Conservation (phyloP, 495 filamentous ascomycete species). For the Parathielavia hyrcaniae region DNA sequence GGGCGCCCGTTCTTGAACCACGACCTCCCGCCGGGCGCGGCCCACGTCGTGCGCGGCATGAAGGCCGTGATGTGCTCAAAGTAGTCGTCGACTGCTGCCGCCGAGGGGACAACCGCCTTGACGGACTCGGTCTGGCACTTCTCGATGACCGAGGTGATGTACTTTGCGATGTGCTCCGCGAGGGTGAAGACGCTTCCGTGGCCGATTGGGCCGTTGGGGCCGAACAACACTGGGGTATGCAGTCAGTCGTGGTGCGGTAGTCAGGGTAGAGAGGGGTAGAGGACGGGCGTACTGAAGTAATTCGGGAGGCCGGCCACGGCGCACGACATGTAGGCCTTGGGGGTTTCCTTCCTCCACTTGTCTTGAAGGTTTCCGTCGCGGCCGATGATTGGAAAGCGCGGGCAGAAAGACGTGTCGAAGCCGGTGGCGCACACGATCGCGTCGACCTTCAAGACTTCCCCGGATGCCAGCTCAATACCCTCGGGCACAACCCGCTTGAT, state of each 20-base stretch:
- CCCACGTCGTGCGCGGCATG: constrained; percentile 47
- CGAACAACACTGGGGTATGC: constrained; percentile 36
- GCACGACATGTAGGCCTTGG: constrained; percentile 43
- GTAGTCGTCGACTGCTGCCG: constrained; percentile 43
- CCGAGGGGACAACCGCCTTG: constrained; percentile 35
- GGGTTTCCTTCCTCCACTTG: constrained; percentile 31
- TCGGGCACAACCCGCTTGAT: constrained; percentile 55
- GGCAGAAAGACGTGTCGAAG: constrained; percentile 55
- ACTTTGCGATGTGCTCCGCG: constrained; percentile 43
- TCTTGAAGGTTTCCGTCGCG: constrained; percentile 47
- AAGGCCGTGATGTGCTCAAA: constrained; percentile 40
- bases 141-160: constrained; percentile 39
- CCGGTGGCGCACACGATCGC: constrained; percentile 67
- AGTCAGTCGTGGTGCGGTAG: constrained; percentile 17
- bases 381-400: constrained; percentile 55
- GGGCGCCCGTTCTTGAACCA: constrained; percentile 46
- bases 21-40: constrained; percentile 33
- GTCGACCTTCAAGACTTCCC: constrained; percentile 51
- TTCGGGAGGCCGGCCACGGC: constrained; percentile 43
- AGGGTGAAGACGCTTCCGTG: constrained; percentile 47
- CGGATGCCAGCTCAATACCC: constrained; percentile 53
- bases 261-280: neutral
- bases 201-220: constrained; percentile 46
- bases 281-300: constrained; percentile 41
- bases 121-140: constrained; percentile 45